A percentile compares a stretch with the other conserved stretches of the same genome.
Conservation (phyloP, 192 early-diverging fungal species). For the Backusella circina region DNA sequence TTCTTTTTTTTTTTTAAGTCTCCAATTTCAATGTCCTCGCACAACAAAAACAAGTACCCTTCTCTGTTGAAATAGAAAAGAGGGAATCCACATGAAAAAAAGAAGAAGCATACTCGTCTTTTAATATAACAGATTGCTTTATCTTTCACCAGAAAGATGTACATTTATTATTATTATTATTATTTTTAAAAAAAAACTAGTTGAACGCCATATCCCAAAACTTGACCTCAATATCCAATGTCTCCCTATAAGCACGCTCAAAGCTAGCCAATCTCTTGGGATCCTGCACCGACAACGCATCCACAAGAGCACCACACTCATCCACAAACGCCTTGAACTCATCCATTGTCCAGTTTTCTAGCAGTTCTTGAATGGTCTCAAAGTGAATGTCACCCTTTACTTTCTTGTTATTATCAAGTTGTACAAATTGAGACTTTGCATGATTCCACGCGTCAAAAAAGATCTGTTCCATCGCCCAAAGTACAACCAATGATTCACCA, state of each 20-base stretch:
- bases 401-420: background rate
- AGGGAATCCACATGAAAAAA: too few species aligned
- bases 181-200: background rate
- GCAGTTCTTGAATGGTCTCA: constrained; percentile 10
- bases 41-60: too few species aligned
- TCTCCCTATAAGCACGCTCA: constrained; percentile 11
- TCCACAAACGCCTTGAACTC: constrained; percentile 22
- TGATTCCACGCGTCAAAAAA: constrained; percentile 27
- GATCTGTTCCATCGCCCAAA: constrained; percentile 26
- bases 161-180: too few species aligned
- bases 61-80: too few species aligned
- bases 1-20: background rate
- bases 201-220: constrained; percentile 21
- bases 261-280: background rate
- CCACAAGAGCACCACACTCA: constrained; percentile 9
- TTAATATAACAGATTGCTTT: too few species aligned
- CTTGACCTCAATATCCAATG: constrained; percentile 16
- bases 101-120: too few species aligned
- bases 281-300: background rate
- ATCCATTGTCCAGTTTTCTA: constrained; percentile 20
- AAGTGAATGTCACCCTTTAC: background rate
- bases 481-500: constrained; percentile 11
- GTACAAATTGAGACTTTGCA: constrained; percentile 3
- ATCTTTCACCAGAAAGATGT: too few species aligned
- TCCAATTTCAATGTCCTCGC: too few species aligned